These are phyloP conservation scores for Cylindrotheca fusiformis DNA, from an alignment of 108 stramenopile genomes.

Conservation along the genomic window DNA sequence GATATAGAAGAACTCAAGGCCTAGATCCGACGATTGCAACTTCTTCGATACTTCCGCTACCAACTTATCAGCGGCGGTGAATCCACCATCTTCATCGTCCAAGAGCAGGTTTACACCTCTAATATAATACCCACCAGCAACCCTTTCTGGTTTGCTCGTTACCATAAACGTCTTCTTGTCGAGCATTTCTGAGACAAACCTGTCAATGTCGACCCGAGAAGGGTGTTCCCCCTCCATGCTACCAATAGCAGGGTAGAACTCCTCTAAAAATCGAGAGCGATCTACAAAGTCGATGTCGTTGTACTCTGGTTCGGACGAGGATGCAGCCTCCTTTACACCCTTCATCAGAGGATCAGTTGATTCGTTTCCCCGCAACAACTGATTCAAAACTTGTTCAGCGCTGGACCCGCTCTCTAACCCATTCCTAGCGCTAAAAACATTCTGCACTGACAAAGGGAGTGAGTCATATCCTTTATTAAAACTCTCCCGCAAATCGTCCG, in stretches of 20 bases:
- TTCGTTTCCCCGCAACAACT: conserved; percentile 4
- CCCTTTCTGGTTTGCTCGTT: conserved; percentile 56
- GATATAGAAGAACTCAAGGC: conserved; percentile 57
- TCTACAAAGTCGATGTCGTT: conserved; percentile 62
- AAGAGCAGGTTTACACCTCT: conserved; percentile 43
- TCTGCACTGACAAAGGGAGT: conserved; percentile 10
- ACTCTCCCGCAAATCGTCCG: conserved; percentile 33
- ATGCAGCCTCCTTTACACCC: conserved; percentile 13
- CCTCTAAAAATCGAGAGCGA: conserved; percentile 48
- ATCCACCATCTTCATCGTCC: conserved; percentile 28
- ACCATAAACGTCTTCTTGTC: conserved; percentile 54
- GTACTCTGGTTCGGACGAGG: no score
- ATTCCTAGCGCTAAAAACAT: conserved; percentile 1
- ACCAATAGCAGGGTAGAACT: conserved; percentile 50
- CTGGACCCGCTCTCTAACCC: conserved; percentile 12
- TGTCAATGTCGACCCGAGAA: conserved; percentile 43
- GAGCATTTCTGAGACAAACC: conserved; percentile 42
- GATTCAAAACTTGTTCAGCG: conserved; percentile 13
- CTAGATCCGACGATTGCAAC: conserved; percentile 33
- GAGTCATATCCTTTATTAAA: conserved; percentile 15
- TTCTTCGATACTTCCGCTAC: conserved; percentile 38
- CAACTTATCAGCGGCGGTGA: conserved; percentile 30
- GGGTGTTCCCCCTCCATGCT: conserved; percentile 40
- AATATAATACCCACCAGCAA: conserved; percentile 70
- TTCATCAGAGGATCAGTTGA: conserved; percentile 4